A percentile compares a stretch with the other conserved stretches of the same genome.
Evolutionary conservation across 2,329 filamentous ascomycete genomes (phyloP).

Genomic region (Onygenales sp.): DNA sequence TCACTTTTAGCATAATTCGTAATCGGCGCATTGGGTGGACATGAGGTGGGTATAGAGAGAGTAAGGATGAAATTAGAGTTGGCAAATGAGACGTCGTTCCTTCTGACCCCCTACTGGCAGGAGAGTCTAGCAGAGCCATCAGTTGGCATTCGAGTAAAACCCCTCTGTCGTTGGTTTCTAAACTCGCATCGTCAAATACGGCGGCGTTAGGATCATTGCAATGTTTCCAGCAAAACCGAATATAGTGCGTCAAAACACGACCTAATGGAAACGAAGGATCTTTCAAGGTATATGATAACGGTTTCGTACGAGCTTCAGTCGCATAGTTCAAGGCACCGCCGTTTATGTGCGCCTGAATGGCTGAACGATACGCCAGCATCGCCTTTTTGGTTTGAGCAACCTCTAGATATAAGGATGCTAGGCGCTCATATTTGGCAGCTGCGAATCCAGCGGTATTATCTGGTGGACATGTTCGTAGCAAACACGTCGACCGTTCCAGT

Average conservation of each 20-base stretch:
- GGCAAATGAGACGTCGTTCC: constrained; percentile 20
- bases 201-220: constrained; percentile 6
- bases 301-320: constrained; percentile 16
- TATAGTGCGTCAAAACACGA: constrained; percentile 26
- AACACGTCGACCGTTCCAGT: constrained; percentile 31
- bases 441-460: constrained; percentile 31
- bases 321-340: constrained; percentile 26
- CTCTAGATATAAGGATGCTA: constrained; percentile 32
- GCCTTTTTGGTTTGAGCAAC: constrained; percentile 26
- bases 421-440: constrained; percentile 35
- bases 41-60: constrained; percentile 24
- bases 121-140: constrained; percentile 23
- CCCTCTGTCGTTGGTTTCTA: constrained; percentile 19
- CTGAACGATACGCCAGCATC: constrained; percentile 27
- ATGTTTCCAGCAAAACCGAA: constrained; percentile 16
- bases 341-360: constrained; percentile 32
- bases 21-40: constrained; percentile 28
- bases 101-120: constrained; percentile 18
- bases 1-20: constrained; percentile 24
- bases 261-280: constrained; percentile 28
- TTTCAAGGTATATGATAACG: constrained; percentile 21
- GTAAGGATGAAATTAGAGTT: constrained; percentile 20
- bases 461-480: constrained; percentile 25
- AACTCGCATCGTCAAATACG: constrained; percentile 23
- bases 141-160: constrained; percentile 30